phyloP scores from a whole-genome alignment of 768 basidiomycete species.

The Leucocoprinus birnbaumii region DNA sequence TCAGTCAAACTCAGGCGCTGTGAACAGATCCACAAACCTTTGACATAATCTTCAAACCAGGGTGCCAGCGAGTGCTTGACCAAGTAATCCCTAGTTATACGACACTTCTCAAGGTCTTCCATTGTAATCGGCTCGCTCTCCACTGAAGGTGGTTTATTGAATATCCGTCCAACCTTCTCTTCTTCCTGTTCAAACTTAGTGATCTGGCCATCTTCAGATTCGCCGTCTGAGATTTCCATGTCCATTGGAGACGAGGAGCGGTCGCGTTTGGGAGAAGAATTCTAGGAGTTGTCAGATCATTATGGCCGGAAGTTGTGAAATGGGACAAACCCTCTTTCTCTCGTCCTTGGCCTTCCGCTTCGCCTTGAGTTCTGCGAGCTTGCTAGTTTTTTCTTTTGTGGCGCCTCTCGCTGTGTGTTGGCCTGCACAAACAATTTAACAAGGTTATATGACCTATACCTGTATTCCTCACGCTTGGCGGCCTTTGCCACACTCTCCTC shows the following conservation, averaged over 20 bases:
- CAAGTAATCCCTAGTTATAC: constrained; percentile 67
- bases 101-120: constrained; percentile 57
- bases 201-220: constrained; percentile 82
- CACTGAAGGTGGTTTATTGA: constrained; percentile 20
- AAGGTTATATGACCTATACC: constrained; percentile 1
- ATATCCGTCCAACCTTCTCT: constrained; percentile 53
- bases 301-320: not conserved
- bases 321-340: constrained; percentile 67
- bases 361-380: constrained; percentile 83
- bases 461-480: constrained; percentile 62
- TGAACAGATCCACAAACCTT: constrained; percentile 45
- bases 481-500: constrained; percentile 67
- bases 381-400: constrained; percentile 77
- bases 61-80: constrained; percentile 71
- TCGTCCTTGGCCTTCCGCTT: constrained; percentile 88
- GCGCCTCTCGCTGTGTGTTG: constrained; percentile 71
- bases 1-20: no score
- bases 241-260: constrained; percentile 81
- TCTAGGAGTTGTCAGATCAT: constrained; percentile 23
- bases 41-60: constrained; percentile 84
- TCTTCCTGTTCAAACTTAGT: constrained; percentile 73
- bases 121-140: constrained; percentile 50
- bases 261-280: constrained; percentile 50
- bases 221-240: constrained; percentile 84
- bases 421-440: constrained; percentile 38